phyloP scores from a whole-genome alignment of 1,284 basidiomycete species.

The Neonothopanus nambi region DNA sequence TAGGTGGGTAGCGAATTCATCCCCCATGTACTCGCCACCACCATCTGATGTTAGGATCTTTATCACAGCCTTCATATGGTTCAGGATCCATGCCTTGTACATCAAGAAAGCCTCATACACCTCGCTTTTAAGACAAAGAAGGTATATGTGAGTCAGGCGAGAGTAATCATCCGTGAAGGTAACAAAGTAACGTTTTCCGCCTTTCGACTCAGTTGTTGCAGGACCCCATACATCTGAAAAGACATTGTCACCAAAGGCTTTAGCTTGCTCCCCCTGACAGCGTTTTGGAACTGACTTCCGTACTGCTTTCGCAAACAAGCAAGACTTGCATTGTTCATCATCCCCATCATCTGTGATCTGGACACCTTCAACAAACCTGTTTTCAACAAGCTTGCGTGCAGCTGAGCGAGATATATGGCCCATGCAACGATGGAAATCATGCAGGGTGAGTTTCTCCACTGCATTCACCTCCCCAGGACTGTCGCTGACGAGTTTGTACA shows the following conservation, averaged over 20 bases:
- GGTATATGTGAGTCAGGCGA: slow-evolving; percentile 19
- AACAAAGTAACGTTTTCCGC: slow-evolving; percentile 25
- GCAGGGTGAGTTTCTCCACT: slow-evolving; percentile 7
- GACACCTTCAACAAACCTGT: slow-evolving; percentile 17
- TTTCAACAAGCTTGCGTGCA: slow-evolving; percentile 12
- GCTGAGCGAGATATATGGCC: slow-evolving; percentile 18
- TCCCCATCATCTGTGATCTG: slow-evolving; percentile 1
- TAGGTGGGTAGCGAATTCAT: slow-evolving; percentile 24
- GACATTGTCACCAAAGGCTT: slow-evolving; percentile 22
- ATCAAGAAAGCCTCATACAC: too few species aligned
- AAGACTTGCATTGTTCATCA: slow-evolving; percentile 28
- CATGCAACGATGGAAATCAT: slow-evolving; percentile 19
- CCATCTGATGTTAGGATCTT: slow-evolving; percentile 23
- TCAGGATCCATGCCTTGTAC: slow-evolving; percentile 14
- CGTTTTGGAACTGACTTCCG: not conserved
- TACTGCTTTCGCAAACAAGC: slow-evolving; percentile 21
- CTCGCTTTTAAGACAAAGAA: slow-evolving; percentile 23
- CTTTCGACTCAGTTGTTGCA: too few species aligned
- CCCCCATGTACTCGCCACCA: too few species aligned
- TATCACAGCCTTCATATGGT: slow-evolving; percentile 14
- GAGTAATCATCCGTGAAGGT: slow-evolving; percentile 27
- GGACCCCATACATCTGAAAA: slow-evolving; percentile 39
- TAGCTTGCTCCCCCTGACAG: too few species aligned
- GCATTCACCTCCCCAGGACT: not conserved
- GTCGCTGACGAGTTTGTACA: slow-evolving; percentile 6